A percentile compares a stretch with the other conserved stretches of the same genome.
Evolutionary conservation across 208 protist species (phyloP).

Genomic region (Borovskyia barvae): DNA sequence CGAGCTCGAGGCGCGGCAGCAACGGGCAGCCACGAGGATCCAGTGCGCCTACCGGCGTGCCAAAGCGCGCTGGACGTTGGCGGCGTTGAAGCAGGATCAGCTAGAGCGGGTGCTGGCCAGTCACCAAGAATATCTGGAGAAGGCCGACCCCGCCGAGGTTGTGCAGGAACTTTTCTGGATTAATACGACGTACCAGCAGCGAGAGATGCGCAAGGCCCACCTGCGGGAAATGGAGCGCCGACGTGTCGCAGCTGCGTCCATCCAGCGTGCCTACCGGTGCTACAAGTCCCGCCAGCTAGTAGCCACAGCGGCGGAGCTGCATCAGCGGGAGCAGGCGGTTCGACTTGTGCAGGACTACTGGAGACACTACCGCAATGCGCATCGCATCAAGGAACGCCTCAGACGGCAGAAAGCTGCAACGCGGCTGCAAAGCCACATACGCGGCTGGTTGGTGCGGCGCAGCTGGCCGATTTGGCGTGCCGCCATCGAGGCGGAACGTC

Average conservation of each 20-base stretch:
- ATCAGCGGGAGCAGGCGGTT: constrained; percentile 21
- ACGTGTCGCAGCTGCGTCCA: constrained; percentile 35
- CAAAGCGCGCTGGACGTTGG: constrained; percentile 31
- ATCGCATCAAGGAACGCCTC: constrained; percentile 27
- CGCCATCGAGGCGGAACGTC: constrained; percentile 24
- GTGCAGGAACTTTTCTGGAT: constrained; percentile 88
- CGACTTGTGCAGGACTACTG: constrained; percentile 64
- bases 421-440: constrained; percentile 62
- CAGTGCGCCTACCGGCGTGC: constrained; percentile 64
- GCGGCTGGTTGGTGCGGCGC: constrained; percentile 66
- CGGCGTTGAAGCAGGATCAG: constrained; percentile 25
- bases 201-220: constrained; percentile 37
- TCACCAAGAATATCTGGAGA: constrained; percentile 45
- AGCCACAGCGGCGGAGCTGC: constrained; percentile 4
- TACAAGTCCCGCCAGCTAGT: constrained; percentile 30
- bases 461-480: constrained; percentile 41
- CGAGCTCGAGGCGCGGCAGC: constrained; percentile 37
- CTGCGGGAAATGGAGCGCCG: constrained; percentile 17
- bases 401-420: constrained; percentile 40
- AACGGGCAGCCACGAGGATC: constrained; percentile 53
- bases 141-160: constrained; percentile 59
- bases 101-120: constrained; percentile 39
- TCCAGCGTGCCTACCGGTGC: constrained; percentile 57
- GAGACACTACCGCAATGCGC: constrained; percentile 30
- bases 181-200: constrained; percentile 38